phyloP scores from a whole-genome alignment of 2,329 filamentous ascomycete genomes.

The Claviceps cyperi region DNA sequence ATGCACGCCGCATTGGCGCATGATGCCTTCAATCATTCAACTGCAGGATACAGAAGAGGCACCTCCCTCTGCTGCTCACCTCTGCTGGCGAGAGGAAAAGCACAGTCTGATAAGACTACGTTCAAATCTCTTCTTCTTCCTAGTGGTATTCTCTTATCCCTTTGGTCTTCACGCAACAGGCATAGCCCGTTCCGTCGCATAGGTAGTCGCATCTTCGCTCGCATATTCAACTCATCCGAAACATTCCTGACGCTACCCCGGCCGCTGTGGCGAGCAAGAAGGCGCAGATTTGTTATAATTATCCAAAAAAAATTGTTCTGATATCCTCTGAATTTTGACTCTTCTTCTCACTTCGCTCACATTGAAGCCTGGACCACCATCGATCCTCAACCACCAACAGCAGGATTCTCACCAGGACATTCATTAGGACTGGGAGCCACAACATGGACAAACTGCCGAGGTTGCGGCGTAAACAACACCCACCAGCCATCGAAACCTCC shows the following conservation, averaged over 20 bases:
- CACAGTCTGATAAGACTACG: background rate
- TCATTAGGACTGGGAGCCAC: background rate
- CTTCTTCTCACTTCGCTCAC: background rate
- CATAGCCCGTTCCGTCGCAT: background rate
- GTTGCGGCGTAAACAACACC: slow-evolving; percentile 29
- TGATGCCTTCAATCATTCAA: background rate
- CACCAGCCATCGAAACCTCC: slow-evolving; percentile 26
- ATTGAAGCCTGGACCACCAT: background rate
- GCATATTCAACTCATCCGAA: background rate
- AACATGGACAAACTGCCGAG: slow-evolving; percentile 28
- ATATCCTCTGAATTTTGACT: too few species aligned
- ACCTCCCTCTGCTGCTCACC: background rate
- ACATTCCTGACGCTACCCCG: background rate
- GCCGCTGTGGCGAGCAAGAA: background rate
- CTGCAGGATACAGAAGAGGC: background rate
- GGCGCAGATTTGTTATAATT: background rate
- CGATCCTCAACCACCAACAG: background rate
- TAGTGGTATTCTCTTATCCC: background rate
- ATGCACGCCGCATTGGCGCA: background rate
- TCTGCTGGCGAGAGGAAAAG: slow-evolving; percentile 6
- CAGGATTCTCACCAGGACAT: background rate
- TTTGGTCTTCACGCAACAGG: background rate
- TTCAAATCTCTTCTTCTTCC: background rate
- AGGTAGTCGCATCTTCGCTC: background rate
- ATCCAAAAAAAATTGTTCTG: too few species aligned